These are phyloP conservation scores for Aethionema arabicum DNA, from an alignment of 345 rosid species.

Conservation along the genomic window DNA sequence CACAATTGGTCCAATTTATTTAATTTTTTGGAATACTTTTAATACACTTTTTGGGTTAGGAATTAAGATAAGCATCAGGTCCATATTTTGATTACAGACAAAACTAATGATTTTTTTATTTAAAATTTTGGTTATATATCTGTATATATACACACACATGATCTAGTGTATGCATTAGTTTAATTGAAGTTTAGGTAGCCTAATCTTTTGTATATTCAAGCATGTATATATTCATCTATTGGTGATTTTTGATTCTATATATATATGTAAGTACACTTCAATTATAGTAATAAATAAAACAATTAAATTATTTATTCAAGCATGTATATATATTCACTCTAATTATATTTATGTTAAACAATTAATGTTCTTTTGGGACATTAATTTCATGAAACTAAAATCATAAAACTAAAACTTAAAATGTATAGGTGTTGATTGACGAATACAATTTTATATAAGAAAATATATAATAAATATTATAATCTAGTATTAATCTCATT, in stretches of 20 bases:
- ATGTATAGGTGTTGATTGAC: no score
- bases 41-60: slow-evolving; percentile 28
- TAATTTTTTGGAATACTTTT: slow-evolving; percentile 22
- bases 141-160: background rate
- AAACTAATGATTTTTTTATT: background rate
- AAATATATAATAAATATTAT: no score
- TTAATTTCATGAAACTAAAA: no score
- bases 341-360: no score
- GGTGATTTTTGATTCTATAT: background rate
- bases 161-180: slow-evolving; percentile 23
- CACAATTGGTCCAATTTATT: slow-evolving; percentile 25
- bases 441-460: no score
- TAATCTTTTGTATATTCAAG: slow-evolving; percentile 26
- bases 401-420: no score
- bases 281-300: background rate
- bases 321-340: no score
- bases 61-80: slow-evolving; percentile 38
- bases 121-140: background rate
- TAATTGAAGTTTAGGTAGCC: slow-evolving; percentile 35
- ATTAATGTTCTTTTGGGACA: no score
- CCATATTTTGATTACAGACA: slow-evolving; percentile 21
- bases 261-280: slow-evolving; percentile 3
- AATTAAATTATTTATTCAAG: no score
- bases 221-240: slow-evolving; percentile 21
- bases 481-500: no score